A percentile compares a stretch with the other conserved stretches of the same genome.
phyloP scores from a whole-genome alignment of 2,329 filamentous ascomycete genomes.

The Ilyonectria robusta region DNA sequence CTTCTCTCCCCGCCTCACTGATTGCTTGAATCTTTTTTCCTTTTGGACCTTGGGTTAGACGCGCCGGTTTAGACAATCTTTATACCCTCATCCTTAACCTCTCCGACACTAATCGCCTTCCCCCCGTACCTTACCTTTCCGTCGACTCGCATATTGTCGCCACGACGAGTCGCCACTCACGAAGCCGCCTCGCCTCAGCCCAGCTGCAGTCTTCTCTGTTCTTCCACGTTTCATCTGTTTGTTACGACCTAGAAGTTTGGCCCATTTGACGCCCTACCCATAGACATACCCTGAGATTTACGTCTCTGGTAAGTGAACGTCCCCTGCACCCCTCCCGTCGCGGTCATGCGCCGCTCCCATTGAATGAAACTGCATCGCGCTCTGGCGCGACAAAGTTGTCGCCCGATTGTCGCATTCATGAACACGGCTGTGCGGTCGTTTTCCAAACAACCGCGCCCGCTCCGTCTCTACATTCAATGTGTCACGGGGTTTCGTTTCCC shows the following conservation, averaged over 20 bases:
- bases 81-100: constrained; percentile 39
- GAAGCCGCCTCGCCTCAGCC: constrained; percentile 36
- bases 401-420: constrained; percentile 16
- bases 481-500: constrained; percentile 36
- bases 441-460: constrained; percentile 28
- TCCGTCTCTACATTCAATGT: constrained; percentile 16
- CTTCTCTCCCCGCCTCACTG: constrained; percentile 37
- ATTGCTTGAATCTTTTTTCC: constrained; percentile 44
- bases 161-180: constrained; percentile 41
- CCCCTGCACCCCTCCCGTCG: constrained; percentile 15
- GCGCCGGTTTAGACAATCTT: constrained; percentile 57
- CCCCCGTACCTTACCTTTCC: constrained; percentile 37
- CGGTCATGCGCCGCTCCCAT: constrained; percentile 9
- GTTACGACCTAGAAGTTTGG: constrained; percentile 48
- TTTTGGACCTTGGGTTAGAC: constrained; percentile 56
- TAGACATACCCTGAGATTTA: constrained; percentile 48
- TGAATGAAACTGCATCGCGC: constrained; percentile 14
- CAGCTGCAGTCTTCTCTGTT: constrained; percentile 33
- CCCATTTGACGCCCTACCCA: constrained; percentile 45
- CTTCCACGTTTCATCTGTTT: constrained; percentile 43
- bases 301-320: constrained; percentile 43
- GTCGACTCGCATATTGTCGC: constrained; percentile 41
- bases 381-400: constrained; percentile 21
- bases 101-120: constrained; percentile 45
- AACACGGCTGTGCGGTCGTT: constrained; percentile 22